phyloP scores from a whole-genome alignment of 2,329 filamentous ascomycete genomes.

The Monosporascus sp. region DNA sequence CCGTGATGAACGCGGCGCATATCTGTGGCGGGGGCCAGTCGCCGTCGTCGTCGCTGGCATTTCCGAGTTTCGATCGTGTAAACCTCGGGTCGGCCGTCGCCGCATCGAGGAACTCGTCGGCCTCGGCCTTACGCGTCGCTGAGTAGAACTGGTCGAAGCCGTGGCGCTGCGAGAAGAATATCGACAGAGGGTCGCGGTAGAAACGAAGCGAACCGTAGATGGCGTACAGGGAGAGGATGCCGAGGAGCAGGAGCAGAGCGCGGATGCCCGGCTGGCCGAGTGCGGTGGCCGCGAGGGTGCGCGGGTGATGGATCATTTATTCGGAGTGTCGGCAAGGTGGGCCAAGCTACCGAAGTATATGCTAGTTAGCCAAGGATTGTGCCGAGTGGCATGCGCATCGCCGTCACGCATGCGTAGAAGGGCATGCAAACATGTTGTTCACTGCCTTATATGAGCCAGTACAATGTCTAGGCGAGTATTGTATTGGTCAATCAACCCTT shows the following conservation, averaged over 20 bases:
- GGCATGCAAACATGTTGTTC: too few species aligned
- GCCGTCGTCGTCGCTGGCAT: constrained; percentile 9
- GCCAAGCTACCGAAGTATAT: too few species aligned
- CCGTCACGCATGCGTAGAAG: too few species aligned
- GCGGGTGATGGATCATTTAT: constrained; percentile 1
- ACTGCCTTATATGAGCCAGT: too few species aligned
- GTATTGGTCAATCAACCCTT: too few species aligned
- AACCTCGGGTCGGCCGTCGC: constrained; percentile 12
- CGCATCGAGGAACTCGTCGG: constrained; percentile 21
- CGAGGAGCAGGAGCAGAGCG: constrained; percentile 18
- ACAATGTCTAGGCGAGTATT: too few species aligned
- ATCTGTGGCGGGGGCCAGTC: constrained; percentile 11
- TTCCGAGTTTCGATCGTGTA: constrained; percentile 11
- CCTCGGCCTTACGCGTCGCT: constrained; percentile 22
- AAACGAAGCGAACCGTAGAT: constrained; percentile 25
- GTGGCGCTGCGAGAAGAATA: constrained; percentile 27
- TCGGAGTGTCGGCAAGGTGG: too few species aligned
- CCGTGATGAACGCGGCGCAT: constrained; percentile 25
- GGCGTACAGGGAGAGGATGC: constrained; percentile 19
- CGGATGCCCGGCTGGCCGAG: constrained; percentile 22
- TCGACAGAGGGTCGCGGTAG: constrained; percentile 27
- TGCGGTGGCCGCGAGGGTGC: constrained; percentile 1
- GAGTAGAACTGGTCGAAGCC: constrained; percentile 27
- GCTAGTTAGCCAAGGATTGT: too few species aligned
- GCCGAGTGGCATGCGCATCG: too few species aligned